Evolutionary conservation across 225 moss, liverwort and hornwort species (phyloP).

Genomic region (Polytrichum formosum): DNA sequence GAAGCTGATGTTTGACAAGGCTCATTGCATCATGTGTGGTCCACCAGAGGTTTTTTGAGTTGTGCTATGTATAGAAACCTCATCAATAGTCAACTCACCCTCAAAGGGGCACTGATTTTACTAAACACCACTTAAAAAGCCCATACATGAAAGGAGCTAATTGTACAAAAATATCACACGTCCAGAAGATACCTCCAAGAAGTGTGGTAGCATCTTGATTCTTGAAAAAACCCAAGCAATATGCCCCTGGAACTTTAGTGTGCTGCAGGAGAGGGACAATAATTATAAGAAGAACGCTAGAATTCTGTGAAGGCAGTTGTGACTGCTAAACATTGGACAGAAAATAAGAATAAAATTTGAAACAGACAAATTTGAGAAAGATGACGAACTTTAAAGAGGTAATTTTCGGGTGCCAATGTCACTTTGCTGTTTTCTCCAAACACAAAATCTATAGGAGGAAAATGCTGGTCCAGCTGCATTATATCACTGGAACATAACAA

Average conservation of each 20-base stretch:
- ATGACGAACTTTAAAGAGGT: constrained; percentile 74
- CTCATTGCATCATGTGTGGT: neutral
- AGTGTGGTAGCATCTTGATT: constrained; percentile 85
- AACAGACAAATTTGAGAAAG: neutral
- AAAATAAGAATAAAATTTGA: neutral
- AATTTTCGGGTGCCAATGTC: constrained; percentile 84
- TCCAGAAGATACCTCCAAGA: constrained; percentile 65
- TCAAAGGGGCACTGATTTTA: no score
- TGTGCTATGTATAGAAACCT: no score
- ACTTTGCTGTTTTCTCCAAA: constrained; percentile 59
- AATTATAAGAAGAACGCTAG: neutral
- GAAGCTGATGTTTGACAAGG: constrained; percentile 6
- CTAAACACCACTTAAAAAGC: neutral
- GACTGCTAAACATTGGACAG: neutral
- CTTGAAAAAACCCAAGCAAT: constrained; percentile 89
- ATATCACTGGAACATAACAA: constrained; percentile 40
- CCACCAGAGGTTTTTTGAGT: no score
- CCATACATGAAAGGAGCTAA: constrained; percentile 3
- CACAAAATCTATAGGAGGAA: constrained; percentile 73
- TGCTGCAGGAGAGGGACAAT: constrained; percentile 45
- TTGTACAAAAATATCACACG: neutral
- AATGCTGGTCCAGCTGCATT: constrained; percentile 56
- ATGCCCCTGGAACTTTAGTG: constrained; percentile 61
- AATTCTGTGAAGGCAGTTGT: neutral
- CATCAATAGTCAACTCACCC: no score